phyloP scores from a whole-genome alignment of 805 yeast genomes.

The Tetrapisispora taiwanensis region DNA sequence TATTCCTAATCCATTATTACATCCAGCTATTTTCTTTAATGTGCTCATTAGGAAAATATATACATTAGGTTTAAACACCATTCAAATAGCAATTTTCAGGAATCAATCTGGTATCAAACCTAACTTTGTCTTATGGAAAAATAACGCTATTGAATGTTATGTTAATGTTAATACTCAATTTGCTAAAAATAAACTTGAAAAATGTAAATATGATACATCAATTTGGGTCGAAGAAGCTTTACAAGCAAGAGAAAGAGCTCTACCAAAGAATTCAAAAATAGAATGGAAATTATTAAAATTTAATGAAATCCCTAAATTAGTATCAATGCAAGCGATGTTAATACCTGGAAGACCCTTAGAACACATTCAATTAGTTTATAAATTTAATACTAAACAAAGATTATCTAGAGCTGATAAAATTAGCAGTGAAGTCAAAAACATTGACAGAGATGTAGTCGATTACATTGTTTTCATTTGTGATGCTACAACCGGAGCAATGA shows the following conservation, averaged over 20 bases:
- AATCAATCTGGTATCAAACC: constrained; percentile 62
- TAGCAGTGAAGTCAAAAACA: constrained; percentile 36
- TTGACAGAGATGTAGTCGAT: constrained; percentile 48
- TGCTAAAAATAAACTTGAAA: constrained; percentile 45
- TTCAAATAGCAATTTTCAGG: constrained; percentile 56
- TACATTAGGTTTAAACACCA: constrained; percentile 56
- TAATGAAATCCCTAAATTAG: constrained; percentile 59
- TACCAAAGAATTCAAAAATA: constrained; percentile 50
- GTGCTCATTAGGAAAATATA: constrained; percentile 51
- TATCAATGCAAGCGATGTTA: constrained; percentile 60
- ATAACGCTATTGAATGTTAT: constrained; percentile 67
- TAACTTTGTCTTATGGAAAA: constrained; percentile 69
- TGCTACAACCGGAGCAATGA: constrained; percentile 45
- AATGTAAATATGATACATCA: constrained; percentile 38
- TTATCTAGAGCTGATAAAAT: constrained; percentile 39
- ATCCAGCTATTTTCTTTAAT: constrained; percentile 36
- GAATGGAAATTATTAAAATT: constrained; percentile 73
- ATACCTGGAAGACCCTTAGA: constrained; percentile 44
- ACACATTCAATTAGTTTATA: constrained; percentile 51
- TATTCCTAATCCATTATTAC: constrained; percentile 34
- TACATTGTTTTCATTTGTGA: constrained; percentile 54
- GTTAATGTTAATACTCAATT: constrained; percentile 75
- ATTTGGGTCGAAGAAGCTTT: constrained; percentile 58
- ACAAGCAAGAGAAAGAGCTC: constrained; percentile 37
- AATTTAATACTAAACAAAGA: constrained; percentile 52